phyloP scores from a whole-genome alignment of 176 grass and related monocot species.

The Calamus simplicifolius region DNA sequence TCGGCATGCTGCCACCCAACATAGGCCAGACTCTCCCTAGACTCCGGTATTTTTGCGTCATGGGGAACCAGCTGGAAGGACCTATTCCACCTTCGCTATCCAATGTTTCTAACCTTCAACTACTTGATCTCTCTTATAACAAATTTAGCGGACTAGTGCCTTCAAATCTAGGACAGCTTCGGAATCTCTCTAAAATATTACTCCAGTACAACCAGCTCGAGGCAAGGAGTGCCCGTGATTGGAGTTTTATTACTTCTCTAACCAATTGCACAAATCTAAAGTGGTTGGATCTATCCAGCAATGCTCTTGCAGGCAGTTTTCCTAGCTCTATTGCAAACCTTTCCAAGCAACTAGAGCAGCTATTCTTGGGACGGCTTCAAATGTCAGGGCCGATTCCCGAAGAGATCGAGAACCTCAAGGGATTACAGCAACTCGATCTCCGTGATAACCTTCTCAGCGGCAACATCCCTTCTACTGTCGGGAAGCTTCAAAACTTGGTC shows the following conservation, averaged over 20 bases:
- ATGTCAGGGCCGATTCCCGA: too few relatives aligned
- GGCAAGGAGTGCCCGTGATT: neutral
- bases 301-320: too few relatives aligned
- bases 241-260: constrained; percentile 16
- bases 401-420: too few relatives aligned
- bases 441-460: neutral
- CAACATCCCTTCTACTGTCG: neutral
- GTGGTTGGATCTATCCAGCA: too few relatives aligned
- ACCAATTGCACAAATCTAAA: constrained; percentile 8
- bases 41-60: too few relatives aligned
- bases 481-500: neutral
- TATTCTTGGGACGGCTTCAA: too few relatives aligned
- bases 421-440: too few relatives aligned
- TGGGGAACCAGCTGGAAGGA: constrained; percentile 20
- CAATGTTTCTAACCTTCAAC: constrained; percentile 1
- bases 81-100: constrained; percentile 19
- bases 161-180: neutral
- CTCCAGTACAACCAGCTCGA: constrained; percentile 2
- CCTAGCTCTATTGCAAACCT: too few relatives aligned
- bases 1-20: too few relatives aligned
- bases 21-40: too few relatives aligned
- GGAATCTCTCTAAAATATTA: neutral
- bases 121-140: neutral
- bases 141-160: neutral
- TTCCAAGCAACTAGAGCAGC: too few relatives aligned